These are phyloP conservation scores for Neofusicoccum kwambonambiense DNA, from an alignment of 2,329 filamentous ascomycete species.

Conservation along the genomic window DNA sequence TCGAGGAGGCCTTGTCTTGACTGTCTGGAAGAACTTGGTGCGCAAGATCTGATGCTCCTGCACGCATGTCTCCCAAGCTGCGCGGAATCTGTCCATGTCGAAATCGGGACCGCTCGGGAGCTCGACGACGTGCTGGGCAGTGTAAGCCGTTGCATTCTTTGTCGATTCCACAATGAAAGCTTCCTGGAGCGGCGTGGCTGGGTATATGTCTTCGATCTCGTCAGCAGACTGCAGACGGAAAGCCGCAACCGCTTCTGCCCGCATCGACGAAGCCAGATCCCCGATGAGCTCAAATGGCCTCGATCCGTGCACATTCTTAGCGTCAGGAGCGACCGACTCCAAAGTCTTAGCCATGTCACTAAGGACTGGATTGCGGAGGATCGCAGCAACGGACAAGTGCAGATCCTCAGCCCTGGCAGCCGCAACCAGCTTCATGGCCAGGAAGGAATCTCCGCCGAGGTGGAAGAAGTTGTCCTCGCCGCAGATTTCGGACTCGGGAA, in stretches of 20 bases:
- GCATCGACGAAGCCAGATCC: constrained; percentile 33
- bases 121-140: constrained; percentile 46
- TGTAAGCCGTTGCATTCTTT: constrained; percentile 48
- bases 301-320: constrained; percentile 25
- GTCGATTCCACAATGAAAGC: constrained; percentile 49
- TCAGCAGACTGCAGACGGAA: constrained; percentile 38
- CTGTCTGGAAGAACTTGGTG: constrained; percentile 37
- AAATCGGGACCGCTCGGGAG: constrained; percentile 42
- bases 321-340: background rate
- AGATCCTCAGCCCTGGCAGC: constrained; percentile 51
- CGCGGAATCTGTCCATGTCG: constrained; percentile 42
- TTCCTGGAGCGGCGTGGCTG: constrained; percentile 44
- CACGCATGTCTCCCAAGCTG: constrained; percentile 47
- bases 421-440: constrained; percentile 61
- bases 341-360: constrained; percentile 43
- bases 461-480: constrained; percentile 61
- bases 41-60: constrained; percentile 48
- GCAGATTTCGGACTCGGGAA: constrained; percentile 41
- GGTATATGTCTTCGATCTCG: constrained; percentile 40
- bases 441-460: constrained; percentile 61
- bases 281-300: constrained; percentile 23
- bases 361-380: constrained; percentile 52
- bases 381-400: constrained; percentile 54
- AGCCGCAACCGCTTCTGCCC: constrained; percentile 30
- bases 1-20: constrained; percentile 28